Evolutionary conservation across 345 rosid genomes (phyloP), one percentile per base, ranked within the genome.

Genomic region (Streptanthus diversifolius): DNA sequence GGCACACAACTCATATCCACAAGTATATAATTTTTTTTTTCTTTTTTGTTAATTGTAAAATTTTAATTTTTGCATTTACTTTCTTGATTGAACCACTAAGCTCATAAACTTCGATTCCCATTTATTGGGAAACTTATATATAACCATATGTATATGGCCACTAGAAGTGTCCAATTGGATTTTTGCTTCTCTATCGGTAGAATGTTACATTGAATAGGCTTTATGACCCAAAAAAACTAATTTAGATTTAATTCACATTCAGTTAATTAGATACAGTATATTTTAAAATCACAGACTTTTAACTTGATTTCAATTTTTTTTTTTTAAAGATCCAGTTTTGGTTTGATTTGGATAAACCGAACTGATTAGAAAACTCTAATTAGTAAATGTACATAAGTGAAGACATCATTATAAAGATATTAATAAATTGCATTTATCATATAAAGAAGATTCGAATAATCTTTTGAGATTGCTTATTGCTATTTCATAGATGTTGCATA

Each of bases 401-500:
- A 17, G 22, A 3, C 51, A 45, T 17, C 51, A 58, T 5, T 7
- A 8, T 7, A 18, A 32, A 3, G 45, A 24, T 10, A 36, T 17
- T 30, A 7, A 47, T 47, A 1, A 4, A 18, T 13, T 74, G 19
- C 12, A 49, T 58, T 19, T 39, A 18, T 19, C 40, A 36, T 30
- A 58, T 17, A 47, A 29, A 58, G 6, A 49, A 59, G 3, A 56
- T 66, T 40, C 5, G 15, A 32, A 37, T 3, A 24, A 44, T 37
- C 3, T 33, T 68, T 25, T 61, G 40, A 60, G 11, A 29, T 41
- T 69, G 22, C 3, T 22, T 69, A 24, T 69, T 52, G 33, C 24
- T 66, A 9, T 62, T 36, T 56, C 69, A 75, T 80, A 92, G 98
- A 83, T 48, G 64, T 82, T 90, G 83, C 80, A 86, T 53, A 79